A percentile compares a stretch with the other conserved stretches of the same genome.
Conservation (phyloP, 1,284 basidiomycete genomes). For the Cutaneotrichosporon mucoides region DNA sequence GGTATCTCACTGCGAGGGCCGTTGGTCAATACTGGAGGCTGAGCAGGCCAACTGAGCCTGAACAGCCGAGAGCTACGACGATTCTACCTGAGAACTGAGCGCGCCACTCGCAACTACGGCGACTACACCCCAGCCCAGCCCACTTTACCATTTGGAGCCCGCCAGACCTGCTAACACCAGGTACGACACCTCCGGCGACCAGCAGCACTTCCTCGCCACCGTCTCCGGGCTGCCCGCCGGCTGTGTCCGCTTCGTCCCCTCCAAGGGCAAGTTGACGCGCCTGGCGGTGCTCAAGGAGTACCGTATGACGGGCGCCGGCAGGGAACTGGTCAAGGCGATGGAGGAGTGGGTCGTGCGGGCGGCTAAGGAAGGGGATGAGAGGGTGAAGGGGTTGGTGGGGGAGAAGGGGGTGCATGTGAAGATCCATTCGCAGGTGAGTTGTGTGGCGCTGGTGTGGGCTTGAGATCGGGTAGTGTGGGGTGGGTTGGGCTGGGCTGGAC, state of each 20-base stretch:
- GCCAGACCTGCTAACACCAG: constrained; percentile 1
- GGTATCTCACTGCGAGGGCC: no score
- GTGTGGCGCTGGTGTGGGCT: no score
- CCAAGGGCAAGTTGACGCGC: constrained; percentile 39
- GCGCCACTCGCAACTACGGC: no score
- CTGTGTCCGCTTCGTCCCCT: constrained; percentile 39
- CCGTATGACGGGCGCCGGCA: constrained; percentile 39
- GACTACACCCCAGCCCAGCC: no score
- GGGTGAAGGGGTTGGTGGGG: background rate
- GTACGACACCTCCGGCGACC: constrained; percentile 10
- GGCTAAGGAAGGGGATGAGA: background rate
- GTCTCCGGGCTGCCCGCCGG: constrained; percentile 34
- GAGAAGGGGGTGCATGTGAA: constrained; percentile 27
- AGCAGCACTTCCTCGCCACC: constrained; percentile 12
- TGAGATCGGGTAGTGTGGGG: no score
- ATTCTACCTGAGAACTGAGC: no score
- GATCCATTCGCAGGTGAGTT: constrained; percentile 38
- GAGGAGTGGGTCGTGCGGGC: constrained; percentile 23
- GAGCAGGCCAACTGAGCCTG: no score
- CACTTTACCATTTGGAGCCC: no score
- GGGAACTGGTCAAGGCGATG: constrained; percentile 28
- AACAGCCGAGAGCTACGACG: no score
- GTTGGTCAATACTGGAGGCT: no score
- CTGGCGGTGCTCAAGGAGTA: constrained; percentile 39
- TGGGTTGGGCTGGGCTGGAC: no score